Evolutionary conservation across 345 rosid genomes (phyloP).

Genomic region (Eucalyptus albens): DNA sequence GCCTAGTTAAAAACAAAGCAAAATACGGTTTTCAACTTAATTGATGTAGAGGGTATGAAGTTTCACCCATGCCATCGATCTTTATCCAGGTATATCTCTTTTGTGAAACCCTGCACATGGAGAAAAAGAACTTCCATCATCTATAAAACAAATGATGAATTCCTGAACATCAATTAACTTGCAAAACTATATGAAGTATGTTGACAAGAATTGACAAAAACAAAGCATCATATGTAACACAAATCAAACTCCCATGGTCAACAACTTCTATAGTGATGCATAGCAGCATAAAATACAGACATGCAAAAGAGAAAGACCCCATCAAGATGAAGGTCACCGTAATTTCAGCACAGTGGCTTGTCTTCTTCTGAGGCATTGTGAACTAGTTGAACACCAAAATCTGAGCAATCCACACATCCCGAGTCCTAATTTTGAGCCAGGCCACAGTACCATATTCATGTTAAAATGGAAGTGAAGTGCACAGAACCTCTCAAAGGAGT

Average conservation of each 20-base stretch:
- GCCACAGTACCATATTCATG: not conserved
- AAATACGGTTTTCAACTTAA: not conserved
- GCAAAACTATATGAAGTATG: not conserved
- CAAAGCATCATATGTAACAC: not conserved
- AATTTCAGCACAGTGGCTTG: not conserved
- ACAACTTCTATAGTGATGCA: not conserved
- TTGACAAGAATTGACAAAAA: not conserved
- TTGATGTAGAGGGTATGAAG: not conserved
- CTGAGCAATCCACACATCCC: not conserved
- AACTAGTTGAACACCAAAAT: not conserved
- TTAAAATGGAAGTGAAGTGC: not conserved
- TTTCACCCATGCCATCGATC: slow-evolving; percentile 97
- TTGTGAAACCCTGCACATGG: slow-evolving; percentile 77
- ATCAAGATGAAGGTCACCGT: not conserved
- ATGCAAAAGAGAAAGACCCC: not conserved
- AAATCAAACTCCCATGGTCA: not conserved
- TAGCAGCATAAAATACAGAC: not conserved
- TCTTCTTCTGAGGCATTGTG: not conserved
- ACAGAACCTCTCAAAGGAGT: not conserved
- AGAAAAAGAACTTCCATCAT: not conserved
- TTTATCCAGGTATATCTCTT: slow-evolving; percentile 96
- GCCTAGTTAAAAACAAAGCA: not conserved
- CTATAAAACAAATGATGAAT: not conserved
- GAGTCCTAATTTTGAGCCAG: not conserved
- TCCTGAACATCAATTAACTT: not conserved